Percentiles rank a stretch among this genome's conserved stretches.
Conservation (phyloP, 1,284 basidiomycete species). For the Stereum hirsutum region DNA sequence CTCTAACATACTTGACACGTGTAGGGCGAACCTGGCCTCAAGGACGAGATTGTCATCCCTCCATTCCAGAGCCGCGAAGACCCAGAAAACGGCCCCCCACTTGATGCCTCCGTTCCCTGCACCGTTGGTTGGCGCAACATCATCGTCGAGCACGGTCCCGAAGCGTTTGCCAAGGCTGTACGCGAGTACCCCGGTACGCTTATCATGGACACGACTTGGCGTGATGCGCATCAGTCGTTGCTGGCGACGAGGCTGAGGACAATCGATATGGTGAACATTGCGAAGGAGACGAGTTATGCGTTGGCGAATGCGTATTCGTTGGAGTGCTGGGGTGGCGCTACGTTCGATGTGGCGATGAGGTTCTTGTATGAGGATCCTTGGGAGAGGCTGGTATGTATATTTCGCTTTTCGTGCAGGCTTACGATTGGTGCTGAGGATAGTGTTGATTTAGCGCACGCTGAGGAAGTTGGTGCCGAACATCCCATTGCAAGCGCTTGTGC, state of each 20-base stretch:
- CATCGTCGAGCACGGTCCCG: conserved; percentile 96
- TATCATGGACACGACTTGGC: conserved; percentile 99
- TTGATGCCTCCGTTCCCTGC: conserved; percentile 83
- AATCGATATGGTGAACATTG: conserved; percentile 97
- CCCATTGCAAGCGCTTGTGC: conserved; percentile 96
- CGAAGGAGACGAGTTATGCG: conserved; percentile 94
- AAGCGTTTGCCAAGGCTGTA: conserved; percentile 97
- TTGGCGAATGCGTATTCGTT: conserved; percentile 94
- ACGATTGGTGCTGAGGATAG: no score
- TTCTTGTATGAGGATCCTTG: conserved; percentile 99
- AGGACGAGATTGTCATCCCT: conserved; percentile 83
- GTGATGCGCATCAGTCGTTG: conserved; percentile 97
- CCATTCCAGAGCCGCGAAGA: conserved; percentile 74
- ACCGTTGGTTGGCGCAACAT: conserved; percentile 96
- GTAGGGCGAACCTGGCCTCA: conserved; percentile 88
- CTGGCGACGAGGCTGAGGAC: conserved; percentile 96
- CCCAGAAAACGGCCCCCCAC: conserved; percentile 53
- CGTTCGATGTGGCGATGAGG: conserved; percentile 99
- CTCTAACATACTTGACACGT: conserved; percentile 1
- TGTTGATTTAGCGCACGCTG: conserved; percentile 61
- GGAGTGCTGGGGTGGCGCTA: conserved; percentile 99
- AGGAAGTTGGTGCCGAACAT: conserved; percentile 98
- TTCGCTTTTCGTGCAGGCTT: background rate
- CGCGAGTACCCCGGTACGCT: conserved; percentile 92
- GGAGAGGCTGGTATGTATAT: conserved; percentile 76